Percentiles rank a stretch among this genome's conserved stretches.
phyloP scores from a whole-genome alignment of 2,329 filamentous ascomycete genomes.

The Chaetomium strumarium region DNA sequence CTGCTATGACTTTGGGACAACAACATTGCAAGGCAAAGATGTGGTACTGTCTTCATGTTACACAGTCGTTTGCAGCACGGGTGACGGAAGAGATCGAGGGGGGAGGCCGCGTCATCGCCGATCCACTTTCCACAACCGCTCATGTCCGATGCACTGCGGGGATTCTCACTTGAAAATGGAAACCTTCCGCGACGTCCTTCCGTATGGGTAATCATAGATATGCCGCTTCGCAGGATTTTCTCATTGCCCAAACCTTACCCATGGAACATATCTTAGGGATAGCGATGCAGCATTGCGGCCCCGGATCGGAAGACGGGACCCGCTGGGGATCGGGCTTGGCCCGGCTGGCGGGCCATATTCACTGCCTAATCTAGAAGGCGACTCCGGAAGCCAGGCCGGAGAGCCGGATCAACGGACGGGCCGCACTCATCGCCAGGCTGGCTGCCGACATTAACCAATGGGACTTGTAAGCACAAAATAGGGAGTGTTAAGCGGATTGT shows the following conservation, averaged over 20 bases:
- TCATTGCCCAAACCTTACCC: too few species aligned
- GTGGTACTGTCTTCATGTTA: too few species aligned
- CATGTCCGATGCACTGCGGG: neutral
- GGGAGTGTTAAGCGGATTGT: too few species aligned
- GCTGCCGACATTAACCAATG: neutral
- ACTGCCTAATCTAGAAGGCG: neutral
- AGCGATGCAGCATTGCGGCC: neutral
- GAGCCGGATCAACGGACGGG: neutral
- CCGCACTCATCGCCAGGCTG: neutral
- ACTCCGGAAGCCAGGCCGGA: neutral
- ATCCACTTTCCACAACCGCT: neutral
- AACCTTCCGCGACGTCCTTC: too few species aligned
- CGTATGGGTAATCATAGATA: too few species aligned
- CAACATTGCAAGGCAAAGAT: too few species aligned
- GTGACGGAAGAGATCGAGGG: neutral
- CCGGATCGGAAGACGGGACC: neutral
- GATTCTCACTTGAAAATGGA: too few species aligned
- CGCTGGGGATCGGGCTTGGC: neutral
- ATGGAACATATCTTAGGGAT: too few species aligned
- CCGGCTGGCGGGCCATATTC: neutral
- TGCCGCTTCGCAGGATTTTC: too few species aligned
- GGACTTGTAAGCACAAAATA: too few species aligned
- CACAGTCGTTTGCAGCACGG: too few species aligned
- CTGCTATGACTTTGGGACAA: too few species aligned
- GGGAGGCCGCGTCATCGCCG: neutral